Percentiles rank a stretch among this genome's conserved stretches.
phyloP scores from a whole-genome alignment of 306 rosid species.

The Castanopsis chinensis region DNA sequence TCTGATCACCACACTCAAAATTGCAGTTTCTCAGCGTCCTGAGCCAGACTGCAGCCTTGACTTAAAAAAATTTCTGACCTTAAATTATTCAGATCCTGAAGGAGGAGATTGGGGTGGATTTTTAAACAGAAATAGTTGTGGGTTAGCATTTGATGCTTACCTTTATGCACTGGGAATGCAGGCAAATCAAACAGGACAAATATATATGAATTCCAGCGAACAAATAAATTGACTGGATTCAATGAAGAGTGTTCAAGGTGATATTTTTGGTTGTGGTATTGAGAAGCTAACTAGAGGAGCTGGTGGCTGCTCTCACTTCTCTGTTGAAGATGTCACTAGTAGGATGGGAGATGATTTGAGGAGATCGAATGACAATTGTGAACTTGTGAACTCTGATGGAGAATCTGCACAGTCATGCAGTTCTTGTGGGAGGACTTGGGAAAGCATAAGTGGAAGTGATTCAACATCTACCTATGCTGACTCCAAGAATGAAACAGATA shows the following conservation, averaged over 20 bases:
- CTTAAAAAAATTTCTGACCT: not conserved
- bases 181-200: constrained; percentile 36
- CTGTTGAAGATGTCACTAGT: constrained; percentile 33
- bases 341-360: constrained; percentile 29
- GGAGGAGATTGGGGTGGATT: constrained; percentile 38
- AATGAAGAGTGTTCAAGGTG: constrained; percentile 3
- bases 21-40: constrained; percentile 24
- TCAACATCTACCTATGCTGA: not conserved
- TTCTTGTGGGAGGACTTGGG: constrained; percentile 31
- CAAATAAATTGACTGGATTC: constrained; percentile 31
- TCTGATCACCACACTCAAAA: not conserved
- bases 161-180: constrained; percentile 30
- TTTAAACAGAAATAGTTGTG: constrained; percentile 22
- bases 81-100: constrained; percentile 25
- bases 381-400: constrained; percentile 13
- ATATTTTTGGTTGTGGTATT: constrained; percentile 40
- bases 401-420: constrained; percentile 20
- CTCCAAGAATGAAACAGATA: constrained; percentile 4
- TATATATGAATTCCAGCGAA: constrained; percentile 35
- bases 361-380: constrained; percentile 27
- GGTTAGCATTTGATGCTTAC: constrained; percentile 32
- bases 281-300: constrained; percentile 40
- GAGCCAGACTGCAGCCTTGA: constrained; percentile 29
- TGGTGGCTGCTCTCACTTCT: constrained; percentile 47
- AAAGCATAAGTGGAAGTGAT: constrained; percentile 10